Percentiles rank a stretch among this genome's conserved stretches.
Evolutionary conservation across 148 eudicot genomes (phyloP).

Genomic region (Selenicereus undatus): DNA sequence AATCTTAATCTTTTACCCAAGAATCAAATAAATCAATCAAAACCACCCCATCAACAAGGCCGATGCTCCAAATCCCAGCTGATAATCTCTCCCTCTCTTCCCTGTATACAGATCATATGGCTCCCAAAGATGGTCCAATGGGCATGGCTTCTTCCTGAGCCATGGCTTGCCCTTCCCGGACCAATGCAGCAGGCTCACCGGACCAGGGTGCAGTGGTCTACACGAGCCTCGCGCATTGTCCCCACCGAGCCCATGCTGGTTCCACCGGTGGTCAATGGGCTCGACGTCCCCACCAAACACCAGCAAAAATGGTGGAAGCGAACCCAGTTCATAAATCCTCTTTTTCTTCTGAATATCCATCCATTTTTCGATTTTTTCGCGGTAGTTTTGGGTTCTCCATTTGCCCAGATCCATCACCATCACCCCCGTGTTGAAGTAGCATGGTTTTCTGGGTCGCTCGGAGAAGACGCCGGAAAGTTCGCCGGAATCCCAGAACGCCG

Average conservation of each 20-base stretch:
- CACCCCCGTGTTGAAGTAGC: conserved; percentile 82
- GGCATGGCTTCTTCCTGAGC: conserved; percentile 61
- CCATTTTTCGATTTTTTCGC: conserved; percentile 56
- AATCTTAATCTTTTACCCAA: neutral
- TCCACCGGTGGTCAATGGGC: conserved; percentile 66
- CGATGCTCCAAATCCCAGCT: conserved; percentile 12
- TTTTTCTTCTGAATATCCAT: conserved; percentile 72
- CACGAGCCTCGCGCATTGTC: conserved; percentile 75
- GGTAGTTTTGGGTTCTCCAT: conserved; percentile 53
- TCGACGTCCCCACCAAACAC: conserved; percentile 63
- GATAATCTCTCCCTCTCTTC: conserved; percentile 7
- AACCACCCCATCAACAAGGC: conserved; percentile 30
- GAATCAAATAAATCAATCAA: neutral
- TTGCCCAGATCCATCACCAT: conserved; percentile 70
- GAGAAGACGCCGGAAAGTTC: conserved; percentile 31
- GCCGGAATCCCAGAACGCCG: conserved; percentile 61
- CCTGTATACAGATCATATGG: conserved; percentile 64
- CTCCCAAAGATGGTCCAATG: conserved; percentile 75
- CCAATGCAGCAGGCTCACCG: conserved; percentile 83
- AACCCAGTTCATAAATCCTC: conserved; percentile 73
- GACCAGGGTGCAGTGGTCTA: conserved; percentile 67
- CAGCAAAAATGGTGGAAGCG: conserved; percentile 68
- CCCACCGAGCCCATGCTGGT: conserved; percentile 82
- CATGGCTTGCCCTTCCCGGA: conserved; percentile 87
- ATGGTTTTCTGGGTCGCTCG: conserved; percentile 29